phyloP scores from a whole-genome alignment of 2,329 filamentous ascomycete genomes.

The Clonostachys byssicola region DNA sequence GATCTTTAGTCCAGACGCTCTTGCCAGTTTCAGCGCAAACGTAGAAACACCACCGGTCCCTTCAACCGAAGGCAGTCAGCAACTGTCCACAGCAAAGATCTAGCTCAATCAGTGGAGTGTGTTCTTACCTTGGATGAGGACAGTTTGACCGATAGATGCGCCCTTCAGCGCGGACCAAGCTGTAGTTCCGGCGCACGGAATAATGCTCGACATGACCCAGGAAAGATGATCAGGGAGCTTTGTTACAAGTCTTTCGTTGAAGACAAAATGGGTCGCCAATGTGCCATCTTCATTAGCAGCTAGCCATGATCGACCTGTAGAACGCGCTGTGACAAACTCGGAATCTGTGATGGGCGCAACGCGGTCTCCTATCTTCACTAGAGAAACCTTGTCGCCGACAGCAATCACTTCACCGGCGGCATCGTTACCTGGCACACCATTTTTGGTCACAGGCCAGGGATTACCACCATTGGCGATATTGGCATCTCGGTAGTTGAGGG shows the following conservation, averaged over 20 bases:
- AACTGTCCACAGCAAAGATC: background rate
- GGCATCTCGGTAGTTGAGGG: conserved; percentile 26
- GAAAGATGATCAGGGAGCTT: conserved; percentile 28
- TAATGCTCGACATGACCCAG: conserved; percentile 25
- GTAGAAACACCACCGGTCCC: conserved; percentile 27
- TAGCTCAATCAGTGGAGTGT: background rate
- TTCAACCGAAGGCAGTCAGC: conserved; percentile 2
- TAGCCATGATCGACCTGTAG: conserved; percentile 30
- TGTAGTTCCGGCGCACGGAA: conserved; percentile 38
- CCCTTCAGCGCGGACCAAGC: conserved; percentile 38
- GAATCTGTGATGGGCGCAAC: conserved; percentile 31
- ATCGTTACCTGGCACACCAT: conserved; percentile 28
- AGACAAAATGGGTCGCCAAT: conserved; percentile 32
- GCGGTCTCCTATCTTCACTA: conserved; percentile 24
- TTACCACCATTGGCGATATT: conserved; percentile 31
- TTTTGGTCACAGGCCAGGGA: conserved; percentile 30
- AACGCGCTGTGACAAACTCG: conserved; percentile 29
- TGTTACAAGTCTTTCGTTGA: conserved; percentile 26
- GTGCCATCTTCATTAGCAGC: conserved; percentile 37
- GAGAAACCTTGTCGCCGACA: conserved; percentile 24
- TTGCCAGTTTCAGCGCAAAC: conserved; percentile 25
- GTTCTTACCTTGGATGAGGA: conserved; percentile 34
- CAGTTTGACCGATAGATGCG: conserved; percentile 26
- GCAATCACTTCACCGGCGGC: conserved; percentile 32
- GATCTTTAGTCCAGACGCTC: conserved; percentile 20